Percentiles rank a stretch among this genome's conserved stretches.
Conservation (phyloP, 805 yeast genomes). For the Wickerhamiella australiensis region DNA sequence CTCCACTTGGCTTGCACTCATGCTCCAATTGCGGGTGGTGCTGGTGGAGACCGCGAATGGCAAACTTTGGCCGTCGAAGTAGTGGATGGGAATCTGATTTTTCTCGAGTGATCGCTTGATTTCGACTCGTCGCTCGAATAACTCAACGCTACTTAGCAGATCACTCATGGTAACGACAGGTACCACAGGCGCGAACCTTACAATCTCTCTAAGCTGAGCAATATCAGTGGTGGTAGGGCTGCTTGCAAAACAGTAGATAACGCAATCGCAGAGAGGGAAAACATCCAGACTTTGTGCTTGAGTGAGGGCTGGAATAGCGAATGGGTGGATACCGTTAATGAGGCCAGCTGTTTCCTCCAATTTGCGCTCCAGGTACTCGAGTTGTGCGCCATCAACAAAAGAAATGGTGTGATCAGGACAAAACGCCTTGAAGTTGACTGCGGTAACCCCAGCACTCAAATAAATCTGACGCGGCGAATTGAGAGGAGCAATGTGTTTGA, state of each 20-base stretch:
- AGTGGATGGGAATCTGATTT: slow-evolving; percentile 3
- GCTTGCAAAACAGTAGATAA: slow-evolving; percentile 11
- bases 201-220: slow-evolving; percentile 5
- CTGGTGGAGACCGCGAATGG: slow-evolving; percentile 2
- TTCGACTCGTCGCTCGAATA: slow-evolving; percentile 8
- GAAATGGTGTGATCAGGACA: slow-evolving; percentile 4
- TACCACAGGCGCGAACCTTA: slow-evolving; percentile 11
- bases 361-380: slow-evolving; percentile 4
- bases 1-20: slow-evolving; percentile 17
- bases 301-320: slow-evolving; percentile 7
- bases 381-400: slow-evolving; percentile 5
- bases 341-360: slow-evolving; percentile 15
- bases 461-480: neutral
- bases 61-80: slow-evolving; percentile 6
- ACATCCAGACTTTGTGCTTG: slow-evolving; percentile 12
- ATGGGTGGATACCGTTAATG: slow-evolving; percentile 16
- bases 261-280: slow-evolving; percentile 15
- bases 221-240: slow-evolving; percentile 9
- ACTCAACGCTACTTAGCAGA: slow-evolving; percentile 5
- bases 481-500: neutral
- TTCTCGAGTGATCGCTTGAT: slow-evolving; percentile 6
- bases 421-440: neutral
- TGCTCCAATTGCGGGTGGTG: slow-evolving; percentile 14
- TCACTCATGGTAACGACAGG: slow-evolving; percentile 14
- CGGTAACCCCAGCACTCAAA: neutral